Percentiles rank a stretch among this genome's conserved stretches.
phyloP scores from a whole-genome alignment of 2,329 filamentous ascomycete genomes.

The Ophiocordyceps australis region DNA sequence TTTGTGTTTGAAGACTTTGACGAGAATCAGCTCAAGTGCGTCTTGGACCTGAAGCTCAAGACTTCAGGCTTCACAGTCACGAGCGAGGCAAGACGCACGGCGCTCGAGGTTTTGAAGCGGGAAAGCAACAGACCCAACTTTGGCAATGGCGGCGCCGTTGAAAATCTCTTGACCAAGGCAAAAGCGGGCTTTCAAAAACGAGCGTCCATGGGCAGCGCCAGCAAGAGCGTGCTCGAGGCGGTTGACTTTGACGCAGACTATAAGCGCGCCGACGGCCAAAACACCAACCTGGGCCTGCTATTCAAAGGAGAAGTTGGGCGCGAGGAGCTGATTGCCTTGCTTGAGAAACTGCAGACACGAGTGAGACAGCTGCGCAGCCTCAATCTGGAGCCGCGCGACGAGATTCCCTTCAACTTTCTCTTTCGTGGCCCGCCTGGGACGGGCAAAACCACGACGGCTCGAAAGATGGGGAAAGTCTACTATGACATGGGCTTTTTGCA shows the following conservation, averaged over 20 bases:
- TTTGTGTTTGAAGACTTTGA: conserved; percentile 55
- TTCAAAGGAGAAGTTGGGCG: conserved; percentile 42
- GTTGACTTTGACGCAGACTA: conserved; percentile 57
- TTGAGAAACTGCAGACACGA: conserved; percentile 35
- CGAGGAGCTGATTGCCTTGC: conserved; percentile 29
- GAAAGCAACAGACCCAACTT: conserved; percentile 50
- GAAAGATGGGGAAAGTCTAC: conserved; percentile 58
- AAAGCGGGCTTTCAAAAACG: conserved; percentile 22
- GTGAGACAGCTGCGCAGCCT: conserved; percentile 11
- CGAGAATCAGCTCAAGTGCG: conserved; percentile 34
- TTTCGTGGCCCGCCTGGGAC: conserved; percentile 51
- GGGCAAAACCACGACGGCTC: conserved; percentile 54
- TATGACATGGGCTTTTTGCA: conserved; percentile 57
- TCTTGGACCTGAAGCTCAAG: conserved; percentile 46
- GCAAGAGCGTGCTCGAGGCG: conserved; percentile 51
- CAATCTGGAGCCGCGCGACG: conserved; percentile 9
- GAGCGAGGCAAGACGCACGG: conserved; percentile 29
- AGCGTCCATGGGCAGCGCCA: conserved; percentile 5
- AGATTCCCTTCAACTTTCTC: conserved; percentile 49
- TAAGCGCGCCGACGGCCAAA: conserved; percentile 18
- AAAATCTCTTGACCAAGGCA: conserved; percentile 42
- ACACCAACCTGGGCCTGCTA: conserved; percentile 27
- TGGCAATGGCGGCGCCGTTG: conserved; percentile 58
- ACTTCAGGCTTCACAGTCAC: conserved; percentile 33
- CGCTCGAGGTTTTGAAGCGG: conserved; percentile 39